Conservation (phyloP, 163 green algal genomes). For the Scenedesmus sp. region DNA sequence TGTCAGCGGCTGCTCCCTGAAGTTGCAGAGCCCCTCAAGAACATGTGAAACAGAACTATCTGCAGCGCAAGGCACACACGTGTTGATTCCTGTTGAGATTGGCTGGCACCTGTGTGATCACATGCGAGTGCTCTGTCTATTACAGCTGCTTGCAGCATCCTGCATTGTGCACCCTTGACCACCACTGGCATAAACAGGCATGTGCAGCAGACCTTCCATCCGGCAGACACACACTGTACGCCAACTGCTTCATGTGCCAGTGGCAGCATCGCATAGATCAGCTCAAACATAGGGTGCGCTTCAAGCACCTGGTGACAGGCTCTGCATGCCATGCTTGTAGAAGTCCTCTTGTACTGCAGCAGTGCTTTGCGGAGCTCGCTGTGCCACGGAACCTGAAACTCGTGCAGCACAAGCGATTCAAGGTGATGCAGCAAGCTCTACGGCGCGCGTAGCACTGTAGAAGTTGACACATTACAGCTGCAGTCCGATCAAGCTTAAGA, state of each 20-base stretch:
- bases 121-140: no score
- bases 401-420: background rate
- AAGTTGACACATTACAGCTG: background rate
- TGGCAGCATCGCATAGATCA: no score
- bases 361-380: background rate
- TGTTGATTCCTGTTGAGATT: background rate
- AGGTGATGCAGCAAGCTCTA: background rate
- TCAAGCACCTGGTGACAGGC: conserved; percentile 17
- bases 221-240: no score
- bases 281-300: background rate
- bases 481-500: no score
- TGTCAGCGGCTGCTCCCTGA: conserved; percentile 25
- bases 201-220: no score
- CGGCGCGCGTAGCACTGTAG: background rate
- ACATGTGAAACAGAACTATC: conserved; percentile 23
- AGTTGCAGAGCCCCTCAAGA: conserved; percentile 23
- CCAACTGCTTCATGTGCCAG: no score
- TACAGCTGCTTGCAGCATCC: no score
- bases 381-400: background rate
- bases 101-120: no score
- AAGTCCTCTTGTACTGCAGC: background rate
- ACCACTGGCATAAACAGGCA: no score
- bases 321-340: conserved; percentile 10
- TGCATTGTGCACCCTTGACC: no score
- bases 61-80: background rate